These are phyloP conservation scores for Coemansia sp. DNA, from an alignment of 192 early-diverging fungal species.

Conservation along the genomic window DNA sequence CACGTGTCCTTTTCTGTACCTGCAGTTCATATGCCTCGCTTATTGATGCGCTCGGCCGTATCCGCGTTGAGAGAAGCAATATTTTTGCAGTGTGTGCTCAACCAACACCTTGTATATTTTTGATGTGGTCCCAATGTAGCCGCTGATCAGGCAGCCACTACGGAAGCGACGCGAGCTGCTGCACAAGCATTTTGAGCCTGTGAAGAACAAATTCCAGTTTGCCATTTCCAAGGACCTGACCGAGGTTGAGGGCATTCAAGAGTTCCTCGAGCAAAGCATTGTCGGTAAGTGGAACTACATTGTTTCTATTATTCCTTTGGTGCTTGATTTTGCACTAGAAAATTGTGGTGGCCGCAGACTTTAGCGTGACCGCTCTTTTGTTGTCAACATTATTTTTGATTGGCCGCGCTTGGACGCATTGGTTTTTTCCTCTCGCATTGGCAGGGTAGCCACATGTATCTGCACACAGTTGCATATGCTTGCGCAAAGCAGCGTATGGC, in stretches of 20 bases:
- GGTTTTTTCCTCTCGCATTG: not conserved
- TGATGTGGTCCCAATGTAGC: conserved; percentile 33
- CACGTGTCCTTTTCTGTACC: not conserved
- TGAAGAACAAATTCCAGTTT: conserved; percentile 87
- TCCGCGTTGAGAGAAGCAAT: not conserved
- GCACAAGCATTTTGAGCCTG: conserved; percentile 66
- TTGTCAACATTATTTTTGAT: too few species aligned
- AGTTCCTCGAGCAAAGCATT: conserved; percentile 61
- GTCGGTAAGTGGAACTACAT: conserved; percentile 27
- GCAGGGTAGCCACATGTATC: conserved; percentile 5
- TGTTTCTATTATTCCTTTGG: not conserved
- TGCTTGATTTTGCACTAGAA: conserved; percentile 3
- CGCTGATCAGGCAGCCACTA: conserved; percentile 77
- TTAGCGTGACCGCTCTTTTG: not conserved
- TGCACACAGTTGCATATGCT: not conserved
- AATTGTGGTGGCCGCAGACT: not conserved
- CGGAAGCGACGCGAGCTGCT: conserved; percentile 74
- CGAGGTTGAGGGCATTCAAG: conserved; percentile 92
- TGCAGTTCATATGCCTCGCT: not conserved
- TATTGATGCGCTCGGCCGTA: not conserved
- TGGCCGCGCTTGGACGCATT: too few species aligned
- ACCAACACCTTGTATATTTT: too few species aligned
- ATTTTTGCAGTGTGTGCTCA: too few species aligned
- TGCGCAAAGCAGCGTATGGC: not conserved
- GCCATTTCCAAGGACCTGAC: conserved; percentile 80